Conservation (phyloP, 164 flowering plant genomes). For the Nymphaea colorata region DNA sequence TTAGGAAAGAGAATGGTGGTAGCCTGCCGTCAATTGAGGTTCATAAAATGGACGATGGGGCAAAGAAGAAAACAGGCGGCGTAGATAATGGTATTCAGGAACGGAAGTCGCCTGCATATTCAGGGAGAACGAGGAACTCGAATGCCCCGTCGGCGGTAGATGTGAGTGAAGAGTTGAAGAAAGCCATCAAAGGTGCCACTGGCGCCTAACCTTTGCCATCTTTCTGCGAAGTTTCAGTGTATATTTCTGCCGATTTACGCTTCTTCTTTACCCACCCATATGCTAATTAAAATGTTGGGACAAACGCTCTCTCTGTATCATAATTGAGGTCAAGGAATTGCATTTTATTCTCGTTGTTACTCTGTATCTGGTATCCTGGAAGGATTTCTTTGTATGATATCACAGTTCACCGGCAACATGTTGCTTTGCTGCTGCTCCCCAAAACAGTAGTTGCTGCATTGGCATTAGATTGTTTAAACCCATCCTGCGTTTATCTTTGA, state of each 20-base stretch:
- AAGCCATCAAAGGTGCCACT: slow-evolving; percentile 68
- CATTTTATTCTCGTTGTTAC: not conserved
- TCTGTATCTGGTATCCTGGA: not conserved
- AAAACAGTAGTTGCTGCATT: not conserved
- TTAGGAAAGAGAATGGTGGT: slow-evolving; percentile 1
- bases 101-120: slow-evolving; percentile 13
- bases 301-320: not conserved
- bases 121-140: slow-evolving; percentile 4
- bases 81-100: slow-evolving; percentile 24
- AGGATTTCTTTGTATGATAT: not conserved
- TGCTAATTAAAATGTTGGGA: not conserved
- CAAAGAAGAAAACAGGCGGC: slow-evolving; percentile 25
- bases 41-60: slow-evolving; percentile 12
- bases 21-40: slow-evolving; percentile 9
- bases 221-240: not conserved
- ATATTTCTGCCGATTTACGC: not conserved
- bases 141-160: slow-evolving; percentile 13
- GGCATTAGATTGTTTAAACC: not conserved
- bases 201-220: slow-evolving; percentile 18
- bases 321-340: not conserved
- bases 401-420: not conserved
- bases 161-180: slow-evolving; percentile 62
- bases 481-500: not conserved
- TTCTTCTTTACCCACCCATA: not conserved
- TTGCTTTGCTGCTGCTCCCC: not conserved